phyloP scores from a whole-genome alignment of 73 alveolate genomes.

The Diophrys appendiculata region DNA sequence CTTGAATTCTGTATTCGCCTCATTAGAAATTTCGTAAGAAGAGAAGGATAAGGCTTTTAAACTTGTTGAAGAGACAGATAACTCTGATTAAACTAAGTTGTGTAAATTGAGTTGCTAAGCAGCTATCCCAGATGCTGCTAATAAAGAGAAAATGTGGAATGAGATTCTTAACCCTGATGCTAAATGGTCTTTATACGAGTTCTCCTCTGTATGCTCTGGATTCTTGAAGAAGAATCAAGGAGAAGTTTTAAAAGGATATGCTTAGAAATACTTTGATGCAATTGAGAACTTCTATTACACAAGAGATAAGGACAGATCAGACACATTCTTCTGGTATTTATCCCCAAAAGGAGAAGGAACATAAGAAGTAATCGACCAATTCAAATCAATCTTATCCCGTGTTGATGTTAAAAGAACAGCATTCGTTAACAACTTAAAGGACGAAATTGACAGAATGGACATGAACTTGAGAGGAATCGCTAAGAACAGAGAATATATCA shows the following conservation, averaged over 20 bases:
- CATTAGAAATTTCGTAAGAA: conserved; percentile 46
- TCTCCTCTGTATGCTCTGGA: conserved; percentile 20
- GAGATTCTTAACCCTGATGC: conserved; percentile 46
- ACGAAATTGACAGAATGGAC: conserved; percentile 19
- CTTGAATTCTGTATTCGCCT: conserved; percentile 54
- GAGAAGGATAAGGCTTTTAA: conserved; percentile 58
- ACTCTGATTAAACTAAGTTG: conserved; percentile 60
- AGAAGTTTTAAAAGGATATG: conserved; percentile 28
- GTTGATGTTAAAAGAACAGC: conserved; percentile 5
- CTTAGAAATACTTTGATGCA: conserved; percentile 35
- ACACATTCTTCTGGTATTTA: conserved; percentile 29
- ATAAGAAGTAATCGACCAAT: conserved; percentile 35
- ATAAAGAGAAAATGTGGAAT: conserved; percentile 65
- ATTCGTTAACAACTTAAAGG: not conserved
- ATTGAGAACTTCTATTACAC: conserved; percentile 25
- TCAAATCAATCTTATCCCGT: not conserved
- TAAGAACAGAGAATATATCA: not conserved
- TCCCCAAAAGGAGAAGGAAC: conserved; percentile 31
- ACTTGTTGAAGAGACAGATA: conserved; percentile 61
- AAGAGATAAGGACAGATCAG: conserved; percentile 41
- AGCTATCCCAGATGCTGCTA: conserved; percentile 62
- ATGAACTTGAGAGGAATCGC: not conserved
- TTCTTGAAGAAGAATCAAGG: conserved; percentile 30
- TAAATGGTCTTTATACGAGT: conserved; percentile 40
- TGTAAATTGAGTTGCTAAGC: conserved; percentile 69